Evolutionary conservation across 2,329 filamentous ascomycete genomes (phyloP), one percentile per base, ranked within the genome.

Genomic region (Phyllosticta ampelicida): DNA sequence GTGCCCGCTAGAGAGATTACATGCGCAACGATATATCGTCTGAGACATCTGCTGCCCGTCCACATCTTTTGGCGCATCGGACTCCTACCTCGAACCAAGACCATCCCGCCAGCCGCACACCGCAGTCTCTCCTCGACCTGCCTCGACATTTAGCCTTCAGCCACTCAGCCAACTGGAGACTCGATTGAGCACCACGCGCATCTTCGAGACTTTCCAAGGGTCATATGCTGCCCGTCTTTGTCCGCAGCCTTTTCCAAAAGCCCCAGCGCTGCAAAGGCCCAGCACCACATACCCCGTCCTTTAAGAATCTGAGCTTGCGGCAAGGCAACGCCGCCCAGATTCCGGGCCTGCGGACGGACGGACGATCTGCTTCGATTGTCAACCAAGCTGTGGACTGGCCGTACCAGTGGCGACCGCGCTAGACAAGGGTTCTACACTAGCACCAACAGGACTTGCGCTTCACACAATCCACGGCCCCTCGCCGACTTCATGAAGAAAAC

Each of bases 401-500:
- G n/a, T 44, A 44, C 11, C 36, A 53, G 19, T 21, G 48, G 51
- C 18, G 16, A 20, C 28, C 51, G 52, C n/a, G 51, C 56, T 51
- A 58, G 36, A 44, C 36, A 44, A 44, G 36, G 36, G 36, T 16
- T 44, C 36, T 16, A 44, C 11, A 44, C 36, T n/a, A 44, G 36
- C 36, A 44, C 36, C 5, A 44, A 44, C 36, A 51, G 44, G 53
- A 59, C 52, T 28, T 11, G 48, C 56, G 50, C 53, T 51, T 50
- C n/a, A 19, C 28, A 44, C 11, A 44, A 58, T 11, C 30, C 10
- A 29, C 56, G 49, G 30, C 36, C 52, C 56, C 52, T 52, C 48
- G 52, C 55, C 63, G 67, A 63, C 65, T 69, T 67, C 30, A 77
- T 76, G 74, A 75, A 72, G 68, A 71, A 71, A 60, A 62, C 62